These are phyloP conservation scores for Scheffersomyces parashehatae DNA, from an alignment of 1,139 yeast species.

Conservation along the genomic window DNA sequence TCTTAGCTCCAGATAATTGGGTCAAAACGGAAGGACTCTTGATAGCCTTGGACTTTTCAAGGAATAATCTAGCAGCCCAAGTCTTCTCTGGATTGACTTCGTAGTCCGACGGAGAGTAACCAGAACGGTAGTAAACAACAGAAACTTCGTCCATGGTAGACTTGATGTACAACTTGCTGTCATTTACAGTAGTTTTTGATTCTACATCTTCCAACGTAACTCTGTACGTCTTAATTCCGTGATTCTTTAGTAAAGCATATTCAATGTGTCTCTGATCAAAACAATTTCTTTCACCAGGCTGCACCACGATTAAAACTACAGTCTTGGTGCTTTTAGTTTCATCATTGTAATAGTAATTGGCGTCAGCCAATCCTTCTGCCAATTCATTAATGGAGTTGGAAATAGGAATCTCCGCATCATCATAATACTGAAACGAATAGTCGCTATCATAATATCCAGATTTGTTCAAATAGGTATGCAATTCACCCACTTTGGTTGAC, in stretches of 20 bases:
- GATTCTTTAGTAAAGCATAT: constrained; percentile 58
- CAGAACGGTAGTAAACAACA: constrained; percentile 87
- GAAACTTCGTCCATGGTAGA: constrained; percentile 70
- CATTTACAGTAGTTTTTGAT: constrained; percentile 34
- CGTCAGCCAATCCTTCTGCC: constrained; percentile 72
- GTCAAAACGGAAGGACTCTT: constrained; percentile 90
- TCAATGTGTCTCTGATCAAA: constrained; percentile 90
- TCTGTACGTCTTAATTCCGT: constrained; percentile 63
- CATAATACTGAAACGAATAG: constrained; percentile 41
- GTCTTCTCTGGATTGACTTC: constrained; percentile 48
- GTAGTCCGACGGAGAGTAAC: constrained; percentile 81
- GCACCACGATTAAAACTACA: constrained; percentile 77
- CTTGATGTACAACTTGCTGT: constrained; percentile 51
- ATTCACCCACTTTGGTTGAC: constrained; percentile 73
- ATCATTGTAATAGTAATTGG: constrained; percentile 53
- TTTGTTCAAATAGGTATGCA: constrained; percentile 67
- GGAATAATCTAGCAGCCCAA: constrained; percentile 73
- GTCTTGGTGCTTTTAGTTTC: constrained; percentile 27
- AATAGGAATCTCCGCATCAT: constrained; percentile 56
- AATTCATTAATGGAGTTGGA: constrained; percentile 63
- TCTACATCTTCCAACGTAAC: constrained; percentile 65
- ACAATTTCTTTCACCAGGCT: constrained; percentile 82
- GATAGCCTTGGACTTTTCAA: constrained; percentile 78
- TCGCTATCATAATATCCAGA: constrained; percentile 51
- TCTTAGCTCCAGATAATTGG: constrained; percentile 90